Percentiles rank a stretch among this genome's conserved stretches.
phyloP scores from a whole-genome alignment of 2,329 filamentous ascomycete species.

The Rutstroemia sp. region DNA sequence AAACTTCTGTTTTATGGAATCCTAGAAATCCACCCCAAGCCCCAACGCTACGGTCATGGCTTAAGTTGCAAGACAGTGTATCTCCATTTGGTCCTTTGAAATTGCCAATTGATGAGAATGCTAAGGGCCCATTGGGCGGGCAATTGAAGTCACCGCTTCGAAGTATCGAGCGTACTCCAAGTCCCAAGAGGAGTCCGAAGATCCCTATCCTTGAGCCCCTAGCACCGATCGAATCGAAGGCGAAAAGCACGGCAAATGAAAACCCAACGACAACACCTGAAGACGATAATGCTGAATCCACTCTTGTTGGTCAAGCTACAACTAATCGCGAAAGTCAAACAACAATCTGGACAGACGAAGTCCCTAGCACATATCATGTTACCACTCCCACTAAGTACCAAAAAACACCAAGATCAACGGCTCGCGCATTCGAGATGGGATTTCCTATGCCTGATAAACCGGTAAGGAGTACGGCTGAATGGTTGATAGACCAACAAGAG shows the following conservation, averaged over 20 bases:
- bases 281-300: neutral
- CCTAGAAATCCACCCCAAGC: conserved; percentile 20
- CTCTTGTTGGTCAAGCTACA: neutral
- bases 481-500: conserved; percentile 10
- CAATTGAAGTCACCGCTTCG: conserved; percentile 20
- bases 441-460: conserved; percentile 10
- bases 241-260: no score
- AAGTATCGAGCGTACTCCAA: neutral
- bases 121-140: conserved; percentile 16
- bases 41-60: conserved; percentile 21
- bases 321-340: conserved; percentile 16
- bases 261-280: neutral
- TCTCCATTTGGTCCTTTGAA: conserved; percentile 23
- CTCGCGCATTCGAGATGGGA: conserved; percentile 6
- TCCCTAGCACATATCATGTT: conserved; percentile 7
- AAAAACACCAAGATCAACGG: neutral
- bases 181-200: neutral
- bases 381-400: conserved; percentile 4
- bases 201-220: neutral
- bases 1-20: conserved; percentile 23
- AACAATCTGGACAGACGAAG: conserved; percentile 25
- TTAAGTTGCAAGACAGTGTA: conserved; percentile 19
- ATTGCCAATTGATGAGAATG: conserved; percentile 14
- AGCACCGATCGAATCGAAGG: no score
- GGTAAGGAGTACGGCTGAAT: conserved; percentile 16